These are phyloP conservation scores for Fremontodendron californicum DNA, from an alignment of 345 rosid species.

Conservation along the genomic window DNA sequence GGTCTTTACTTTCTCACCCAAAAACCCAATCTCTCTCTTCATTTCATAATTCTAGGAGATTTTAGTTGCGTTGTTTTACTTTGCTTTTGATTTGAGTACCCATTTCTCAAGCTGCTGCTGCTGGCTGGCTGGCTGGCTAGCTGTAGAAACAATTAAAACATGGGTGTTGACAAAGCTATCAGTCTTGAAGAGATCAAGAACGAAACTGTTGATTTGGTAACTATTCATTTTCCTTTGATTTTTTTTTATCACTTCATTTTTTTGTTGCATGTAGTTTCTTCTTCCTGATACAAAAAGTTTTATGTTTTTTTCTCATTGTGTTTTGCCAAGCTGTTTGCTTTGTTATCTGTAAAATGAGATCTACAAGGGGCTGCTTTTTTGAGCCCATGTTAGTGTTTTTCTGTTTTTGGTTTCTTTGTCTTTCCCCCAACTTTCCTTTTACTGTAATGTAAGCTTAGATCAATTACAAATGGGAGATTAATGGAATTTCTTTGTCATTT, in stretches of 20 bases:
- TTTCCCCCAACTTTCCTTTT: neutral
- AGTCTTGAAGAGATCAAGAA: too few relatives aligned
- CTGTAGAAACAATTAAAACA: neutral
- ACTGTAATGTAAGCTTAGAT: neutral
- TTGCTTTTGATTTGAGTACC: neutral
- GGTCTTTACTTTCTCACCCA: neutral
- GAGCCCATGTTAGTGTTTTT: neutral
- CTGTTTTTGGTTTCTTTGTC: neutral
- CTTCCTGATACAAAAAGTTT: neutral
- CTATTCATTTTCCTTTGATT: neutral
- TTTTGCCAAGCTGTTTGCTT: neutral
- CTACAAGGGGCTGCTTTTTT: neutral
- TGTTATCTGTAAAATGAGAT: neutral
- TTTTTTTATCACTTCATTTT: too few relatives aligned
- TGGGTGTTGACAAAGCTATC: neutral
- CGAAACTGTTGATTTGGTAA: too few relatives aligned
- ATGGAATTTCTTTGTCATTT: neutral
- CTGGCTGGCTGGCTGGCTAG: neutral
- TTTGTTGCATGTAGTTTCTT: neutral
- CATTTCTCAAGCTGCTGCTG: neutral
- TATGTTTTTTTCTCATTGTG: too few relatives aligned
- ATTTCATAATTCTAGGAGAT: neutral
- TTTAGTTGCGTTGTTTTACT: too few relatives aligned
- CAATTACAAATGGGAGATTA: neutral
- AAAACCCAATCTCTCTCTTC: neutral